These are phyloP conservation scores for Fusarium beomiforme DNA, from an alignment of 2,329 filamentous ascomycete species.

Conservation along the genomic window DNA sequence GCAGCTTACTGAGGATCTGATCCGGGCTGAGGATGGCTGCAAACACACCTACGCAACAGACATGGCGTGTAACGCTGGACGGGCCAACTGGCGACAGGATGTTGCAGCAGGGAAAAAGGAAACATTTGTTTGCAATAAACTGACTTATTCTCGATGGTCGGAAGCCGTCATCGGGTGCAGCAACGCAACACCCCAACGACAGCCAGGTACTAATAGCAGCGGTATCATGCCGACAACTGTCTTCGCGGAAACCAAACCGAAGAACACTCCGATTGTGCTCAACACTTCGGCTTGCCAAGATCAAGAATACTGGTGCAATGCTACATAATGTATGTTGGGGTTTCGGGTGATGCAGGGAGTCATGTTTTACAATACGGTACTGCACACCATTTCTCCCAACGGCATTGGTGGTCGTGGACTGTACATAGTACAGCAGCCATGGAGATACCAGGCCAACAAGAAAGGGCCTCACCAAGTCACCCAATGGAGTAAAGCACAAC, in stretches of 20 bases:
- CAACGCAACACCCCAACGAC: background rate
- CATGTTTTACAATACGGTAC: background rate
- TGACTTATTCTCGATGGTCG: background rate
- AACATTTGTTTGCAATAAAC: background rate
- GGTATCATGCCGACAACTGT: background rate
- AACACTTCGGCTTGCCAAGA: background rate
- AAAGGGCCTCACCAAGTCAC: background rate
- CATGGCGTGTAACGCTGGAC: background rate
- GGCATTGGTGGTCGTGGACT: background rate
- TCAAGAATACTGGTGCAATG: background rate
- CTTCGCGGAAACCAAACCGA: background rate
- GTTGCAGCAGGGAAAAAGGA: background rate
- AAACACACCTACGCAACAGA: background rate
- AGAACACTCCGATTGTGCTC: background rate
- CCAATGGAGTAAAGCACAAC: conserved; percentile 12
- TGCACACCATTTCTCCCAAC: background rate
- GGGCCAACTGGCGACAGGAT: background rate
- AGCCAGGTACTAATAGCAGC: background rate
- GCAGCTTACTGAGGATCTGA: background rate
- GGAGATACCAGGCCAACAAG: background rate
- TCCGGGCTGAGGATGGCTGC: background rate
- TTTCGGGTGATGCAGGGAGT: conserved; percentile 7
- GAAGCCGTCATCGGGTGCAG: background rate
- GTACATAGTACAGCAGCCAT: background rate
- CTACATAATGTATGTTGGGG: background rate